Evolutionary conservation across 106 monocot genomes (phyloP).

Genomic region (Xerophyta viscosa): DNA sequence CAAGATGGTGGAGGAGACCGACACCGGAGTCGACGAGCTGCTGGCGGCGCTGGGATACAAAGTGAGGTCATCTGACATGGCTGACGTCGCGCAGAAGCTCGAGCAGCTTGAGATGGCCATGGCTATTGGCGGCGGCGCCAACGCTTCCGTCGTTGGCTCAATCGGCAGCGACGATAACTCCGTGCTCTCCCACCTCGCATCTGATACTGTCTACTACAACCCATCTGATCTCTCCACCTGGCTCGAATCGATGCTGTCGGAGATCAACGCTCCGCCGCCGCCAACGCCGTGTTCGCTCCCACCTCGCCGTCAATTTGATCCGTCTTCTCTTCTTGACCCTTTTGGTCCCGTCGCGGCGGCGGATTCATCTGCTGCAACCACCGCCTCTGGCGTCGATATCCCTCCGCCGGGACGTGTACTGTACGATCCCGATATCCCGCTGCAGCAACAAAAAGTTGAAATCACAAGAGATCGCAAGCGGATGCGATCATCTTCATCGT

Average conservation of each 20-base stretch:
- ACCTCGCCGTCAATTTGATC: too few relatives aligned
- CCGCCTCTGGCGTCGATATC: conserved; percentile 1
- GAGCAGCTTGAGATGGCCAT: conserved; percentile 96
- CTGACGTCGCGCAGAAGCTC: conserved; percentile 90
- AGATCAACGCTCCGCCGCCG: conserved; percentile 49
- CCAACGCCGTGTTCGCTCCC: too few relatives aligned
- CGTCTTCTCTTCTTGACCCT: too few relatives aligned
- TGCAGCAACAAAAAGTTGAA: too few relatives aligned
- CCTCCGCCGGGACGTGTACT: too few relatives aligned
- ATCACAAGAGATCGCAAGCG: conserved; percentile 34
- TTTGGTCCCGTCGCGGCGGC: too few relatives aligned
- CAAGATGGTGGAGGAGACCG: conserved; percentile 21
- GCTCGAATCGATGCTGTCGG: conserved; percentile 76
- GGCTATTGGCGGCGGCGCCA: conserved; percentile 21
- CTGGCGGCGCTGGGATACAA: conserved; percentile 78
- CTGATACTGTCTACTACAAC: conserved; percentile 75
- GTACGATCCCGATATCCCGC: too few relatives aligned
- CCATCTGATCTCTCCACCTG: conserved; percentile 78
- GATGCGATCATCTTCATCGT: conserved; percentile 41
- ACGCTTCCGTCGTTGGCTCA: too few relatives aligned
- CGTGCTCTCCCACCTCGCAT: conserved; percentile 43
- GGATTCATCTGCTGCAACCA: neutral
- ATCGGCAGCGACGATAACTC: conserved; percentile 42
- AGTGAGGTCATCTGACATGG: conserved; percentile 78
- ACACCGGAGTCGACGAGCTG: conserved; percentile 56